These are phyloP conservation scores for Pyrenophora tritici-repentis DNA, from an alignment of 2,329 filamentous ascomycete species.

Conservation along the genomic window DNA sequence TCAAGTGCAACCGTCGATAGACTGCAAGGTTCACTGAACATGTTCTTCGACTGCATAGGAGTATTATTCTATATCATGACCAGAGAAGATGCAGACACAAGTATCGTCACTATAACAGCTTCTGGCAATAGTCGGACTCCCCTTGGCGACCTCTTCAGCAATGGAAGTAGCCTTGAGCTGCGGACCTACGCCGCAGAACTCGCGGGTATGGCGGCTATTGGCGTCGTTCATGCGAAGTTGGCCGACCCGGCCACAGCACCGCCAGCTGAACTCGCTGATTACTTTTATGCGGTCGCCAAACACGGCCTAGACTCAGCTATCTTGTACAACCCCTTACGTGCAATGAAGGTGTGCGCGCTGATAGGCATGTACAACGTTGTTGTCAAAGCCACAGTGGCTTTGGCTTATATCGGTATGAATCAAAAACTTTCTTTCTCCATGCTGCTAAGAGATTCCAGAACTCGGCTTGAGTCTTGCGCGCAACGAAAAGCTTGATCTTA, in stretches of 20 bases:
- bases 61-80: constrained; percentile 22
- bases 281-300: constrained; percentile 24
- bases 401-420: constrained; percentile 24
- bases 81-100: constrained; percentile 12
- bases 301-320: constrained; percentile 23
- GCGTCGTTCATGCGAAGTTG: constrained; percentile 14
- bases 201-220: constrained; percentile 25
- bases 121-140: constrained; percentile 1
- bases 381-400: constrained; percentile 21
- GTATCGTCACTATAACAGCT: constrained; percentile 1
- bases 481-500: constrained; percentile 7
- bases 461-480: constrained; percentile 22
- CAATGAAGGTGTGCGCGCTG: constrained; percentile 26
- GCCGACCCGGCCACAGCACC: constrained; percentile 6
- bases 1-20: constrained; percentile 4
- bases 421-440: background rate
- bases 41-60: constrained; percentile 24
- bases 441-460: constrained; percentile 6
- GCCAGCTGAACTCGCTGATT: constrained; percentile 18
- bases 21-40: constrained; percentile 9
- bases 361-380: constrained; percentile 30
- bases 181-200: constrained; percentile 18
- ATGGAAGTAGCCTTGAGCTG: background rate
- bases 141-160: constrained; percentile 14
- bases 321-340: constrained; percentile 19